phyloP scores from a whole-genome alignment of 2,329 filamentous ascomycete species.

The Beauveria sp. region DNA sequence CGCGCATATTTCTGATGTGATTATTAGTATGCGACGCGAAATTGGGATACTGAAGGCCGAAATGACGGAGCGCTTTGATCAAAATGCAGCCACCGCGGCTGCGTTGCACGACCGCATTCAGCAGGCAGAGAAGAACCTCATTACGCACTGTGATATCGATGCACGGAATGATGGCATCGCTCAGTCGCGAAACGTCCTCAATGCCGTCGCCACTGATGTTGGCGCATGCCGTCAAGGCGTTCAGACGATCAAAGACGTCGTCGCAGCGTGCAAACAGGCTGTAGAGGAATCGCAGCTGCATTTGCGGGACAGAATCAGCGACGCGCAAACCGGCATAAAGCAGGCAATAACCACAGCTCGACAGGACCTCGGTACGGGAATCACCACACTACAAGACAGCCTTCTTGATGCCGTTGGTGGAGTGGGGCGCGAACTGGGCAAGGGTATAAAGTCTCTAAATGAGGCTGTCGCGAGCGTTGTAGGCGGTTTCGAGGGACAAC shows the following conservation, averaged over 20 bases:
- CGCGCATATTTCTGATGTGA: neutral
- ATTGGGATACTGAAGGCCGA: neutral
- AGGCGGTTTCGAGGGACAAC: neutral
- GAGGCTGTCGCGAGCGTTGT: neutral
- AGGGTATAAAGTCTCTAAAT: neutral
- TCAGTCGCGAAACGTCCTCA: neutral
- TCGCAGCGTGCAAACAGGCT: neutral
- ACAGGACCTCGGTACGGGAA: neutral
- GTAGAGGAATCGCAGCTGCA: neutral
- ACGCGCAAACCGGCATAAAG: neutral
- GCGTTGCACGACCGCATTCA: neutral
- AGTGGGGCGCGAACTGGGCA: neutral
- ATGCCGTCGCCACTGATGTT: neutral
- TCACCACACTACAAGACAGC: neutral
- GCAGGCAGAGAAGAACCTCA: neutral
- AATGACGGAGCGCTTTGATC: neutral
- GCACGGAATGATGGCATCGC: neutral
- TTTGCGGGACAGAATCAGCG: neutral
- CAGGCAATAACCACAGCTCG: neutral
- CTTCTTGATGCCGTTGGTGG: neutral
- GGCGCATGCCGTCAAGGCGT: neutral
- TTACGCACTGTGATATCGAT: neutral
- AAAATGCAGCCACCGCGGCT: neutral
- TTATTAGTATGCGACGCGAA: neutral
- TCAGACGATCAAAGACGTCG: neutral